phyloP scores from a whole-genome alignment of 2,329 filamentous ascomycete species.

The Nigrograna mackinnonii region DNA sequence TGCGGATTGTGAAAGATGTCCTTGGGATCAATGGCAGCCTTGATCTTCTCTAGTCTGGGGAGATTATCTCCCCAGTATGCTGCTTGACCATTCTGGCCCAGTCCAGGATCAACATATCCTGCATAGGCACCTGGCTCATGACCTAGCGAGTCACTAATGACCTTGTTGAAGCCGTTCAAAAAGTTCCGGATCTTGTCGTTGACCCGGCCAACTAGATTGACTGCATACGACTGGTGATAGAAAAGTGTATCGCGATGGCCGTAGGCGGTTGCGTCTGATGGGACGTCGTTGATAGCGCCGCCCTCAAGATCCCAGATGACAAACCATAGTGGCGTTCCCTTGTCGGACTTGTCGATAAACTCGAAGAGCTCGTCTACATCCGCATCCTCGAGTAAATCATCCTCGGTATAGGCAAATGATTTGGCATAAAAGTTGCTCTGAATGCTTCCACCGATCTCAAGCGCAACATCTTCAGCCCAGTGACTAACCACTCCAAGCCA shows the following conservation, averaged over 20 bases:
- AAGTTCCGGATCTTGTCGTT: conserved; percentile 42
- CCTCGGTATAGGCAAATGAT: conserved; percentile 32
- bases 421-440: conserved; percentile 40
- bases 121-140: conserved; percentile 52
- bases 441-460: conserved; percentile 31
- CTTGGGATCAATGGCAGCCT: conserved; percentile 43
- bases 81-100: conserved; percentile 47
- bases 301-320: conserved; percentile 39
- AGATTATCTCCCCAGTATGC: conserved; percentile 51
- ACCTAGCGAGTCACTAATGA: conserved; percentile 33
- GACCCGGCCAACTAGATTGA: conserved; percentile 34
- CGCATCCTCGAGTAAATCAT: conserved; percentile 32
- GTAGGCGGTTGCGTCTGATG: conserved; percentile 34
- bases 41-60: conserved; percentile 38
- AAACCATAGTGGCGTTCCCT: conserved; percentile 37
- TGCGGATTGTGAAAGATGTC: conserved; percentile 42
- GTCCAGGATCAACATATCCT: conserved; percentile 56
- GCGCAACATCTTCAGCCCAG: conserved; percentile 34
- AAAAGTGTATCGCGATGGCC: conserved; percentile 37
- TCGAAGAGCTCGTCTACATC: conserved; percentile 35
- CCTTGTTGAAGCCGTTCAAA: conserved; percentile 45
- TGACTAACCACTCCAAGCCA: conserved; percentile 37
- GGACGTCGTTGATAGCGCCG: conserved; percentile 35
- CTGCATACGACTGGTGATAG: conserved; percentile 41
- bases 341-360: conserved; percentile 32